Percentiles rank a stretch among this genome's conserved stretches.
These are phyloP conservation scores for Porcisia hertigi DNA, from an alignment of 208 protist species.

Conservation along the genomic window DNA sequence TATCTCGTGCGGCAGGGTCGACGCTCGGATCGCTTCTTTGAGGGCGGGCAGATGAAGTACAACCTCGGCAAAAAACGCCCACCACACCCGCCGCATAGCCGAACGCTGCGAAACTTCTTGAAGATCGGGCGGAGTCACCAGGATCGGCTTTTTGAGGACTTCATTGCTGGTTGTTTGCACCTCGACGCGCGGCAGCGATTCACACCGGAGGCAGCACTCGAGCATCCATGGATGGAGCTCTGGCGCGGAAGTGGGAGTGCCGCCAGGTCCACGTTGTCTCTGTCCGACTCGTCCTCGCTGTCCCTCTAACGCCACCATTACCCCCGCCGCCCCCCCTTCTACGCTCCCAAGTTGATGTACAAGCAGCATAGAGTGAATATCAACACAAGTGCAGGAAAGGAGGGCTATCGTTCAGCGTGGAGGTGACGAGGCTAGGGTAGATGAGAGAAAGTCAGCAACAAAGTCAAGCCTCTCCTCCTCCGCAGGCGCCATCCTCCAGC, in stretches of 20 bases:
- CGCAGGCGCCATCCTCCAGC: background rate
- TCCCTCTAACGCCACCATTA: background rate
- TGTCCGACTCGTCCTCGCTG: constrained; percentile 17
- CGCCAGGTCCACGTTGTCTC: constrained; percentile 1
- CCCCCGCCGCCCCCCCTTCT: background rate
- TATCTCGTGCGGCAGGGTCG: constrained; percentile 51
- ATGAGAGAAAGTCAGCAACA: background rate
- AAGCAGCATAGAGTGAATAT: background rate
- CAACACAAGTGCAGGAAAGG: background rate
- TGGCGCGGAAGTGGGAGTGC: constrained; percentile 29
- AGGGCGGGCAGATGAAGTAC: constrained; percentile 25
- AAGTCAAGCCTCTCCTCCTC: background rate
- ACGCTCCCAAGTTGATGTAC: background rate
- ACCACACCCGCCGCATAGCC: constrained; percentile 29
- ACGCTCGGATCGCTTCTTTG: constrained; percentile 63
- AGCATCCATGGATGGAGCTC: constrained; percentile 71
- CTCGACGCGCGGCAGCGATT: constrained; percentile 70
- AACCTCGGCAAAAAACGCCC: constrained; percentile 31
- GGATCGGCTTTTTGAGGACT: constrained; percentile 50
- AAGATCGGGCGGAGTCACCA: constrained; percentile 32
- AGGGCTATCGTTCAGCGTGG: background rate
- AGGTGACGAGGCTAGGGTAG: background rate
- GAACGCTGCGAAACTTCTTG: constrained; percentile 45
- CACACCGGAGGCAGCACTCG: constrained; percentile 59
- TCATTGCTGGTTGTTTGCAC: constrained; percentile 52